Evolutionary conservation across 495 filamentous ascomycete species (phyloP), one percentile per base, ranked within the genome.

Genomic region (Saxophila tyrrhenica): DNA sequence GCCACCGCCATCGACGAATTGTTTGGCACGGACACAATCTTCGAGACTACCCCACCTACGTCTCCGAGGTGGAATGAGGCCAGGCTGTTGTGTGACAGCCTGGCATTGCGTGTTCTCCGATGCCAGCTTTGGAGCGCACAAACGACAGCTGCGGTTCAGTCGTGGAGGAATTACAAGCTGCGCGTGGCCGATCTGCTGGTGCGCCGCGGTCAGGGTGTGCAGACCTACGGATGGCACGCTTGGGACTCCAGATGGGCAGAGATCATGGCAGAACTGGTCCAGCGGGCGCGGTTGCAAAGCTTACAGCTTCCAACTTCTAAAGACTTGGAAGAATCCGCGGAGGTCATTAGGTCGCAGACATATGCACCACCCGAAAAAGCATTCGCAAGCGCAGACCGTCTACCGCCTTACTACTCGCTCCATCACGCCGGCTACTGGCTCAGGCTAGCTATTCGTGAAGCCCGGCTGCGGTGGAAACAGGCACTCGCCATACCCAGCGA

Each of bases 341-440:
- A 55, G 29, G 22, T 47, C 7, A 3, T n/a, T 35, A 3, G 2
- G 20, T 8, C 10, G 1, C 23, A 48, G n/a, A n/a, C 84, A 7
- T 89, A 76, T 59, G 72, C 78, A 15, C 67, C 64, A 10, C 80
- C 81, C 0, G 88, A 94, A 61, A 94, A 91, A 66, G 71, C 70
- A 2, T 69, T 82, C 11, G 70, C 81, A 32, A 72, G 78, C 5
- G 69, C 70, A 1, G 87, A 94, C 60, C 72, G 78, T 42, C 67
- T 89, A 10, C 75, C 76, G 39, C 86, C 89, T 0, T 90, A 82
- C 80, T 84, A 96, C 51, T 68, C 80, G 11, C 74, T 96, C 3
- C 89, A 95, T 55, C 90, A 96, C 59, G 70, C 84, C 13, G 90
- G 89, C 0, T 96, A 94, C 64, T 96, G 90, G 86, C 79, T 86